Conservation (phyloP, 306 rosid genomes). For the Acacia confusa region DNA sequence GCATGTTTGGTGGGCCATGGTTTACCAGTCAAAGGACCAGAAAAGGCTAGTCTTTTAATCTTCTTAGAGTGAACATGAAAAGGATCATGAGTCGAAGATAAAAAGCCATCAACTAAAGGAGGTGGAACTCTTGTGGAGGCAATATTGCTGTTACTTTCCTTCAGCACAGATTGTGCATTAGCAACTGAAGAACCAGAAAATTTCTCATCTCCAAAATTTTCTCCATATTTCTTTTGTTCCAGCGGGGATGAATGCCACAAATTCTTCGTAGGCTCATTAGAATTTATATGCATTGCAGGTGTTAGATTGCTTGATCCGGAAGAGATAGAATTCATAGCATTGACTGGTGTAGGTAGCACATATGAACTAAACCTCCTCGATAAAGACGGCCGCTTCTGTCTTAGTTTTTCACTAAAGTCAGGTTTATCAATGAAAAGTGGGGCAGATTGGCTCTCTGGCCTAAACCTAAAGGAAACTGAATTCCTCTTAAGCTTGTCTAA, state of each 20-base stretch:
- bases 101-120: conserved; percentile 54
- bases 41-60: conserved; percentile 71
- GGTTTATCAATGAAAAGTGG: conserved; percentile 75
- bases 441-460: conserved; percentile 81
- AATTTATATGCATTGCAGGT: conserved; percentile 40
- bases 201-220: conserved; percentile 45
- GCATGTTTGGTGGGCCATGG: conserved; percentile 55
- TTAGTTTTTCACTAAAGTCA: conserved; percentile 63
- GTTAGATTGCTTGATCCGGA: conserved; percentile 47
- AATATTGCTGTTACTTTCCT: conserved; percentile 74
- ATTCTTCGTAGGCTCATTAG: conserved; percentile 54
- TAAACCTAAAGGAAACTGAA: conserved; percentile 55
- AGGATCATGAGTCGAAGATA: conserved; percentile 44
- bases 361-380: conserved; percentile 77
- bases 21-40: conserved; percentile 83
- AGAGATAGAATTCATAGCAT: conserved; percentile 54
- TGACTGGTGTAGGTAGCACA: conserved; percentile 87
- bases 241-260: conserved; percentile 80
- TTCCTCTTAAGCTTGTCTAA: conserved; percentile 49
- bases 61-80: conserved; percentile 62
- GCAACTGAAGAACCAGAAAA: conserved; percentile 39
- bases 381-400: conserved; percentile 69
- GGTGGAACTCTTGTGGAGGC: conserved; percentile 58
- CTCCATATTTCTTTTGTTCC: conserved; percentile 61
- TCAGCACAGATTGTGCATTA: conserved; percentile 57